Base-by-base conservation (phyloP, 2,329 filamentous ascomycete genomes). In the Ceratocystiopsis minuta region DNA sequence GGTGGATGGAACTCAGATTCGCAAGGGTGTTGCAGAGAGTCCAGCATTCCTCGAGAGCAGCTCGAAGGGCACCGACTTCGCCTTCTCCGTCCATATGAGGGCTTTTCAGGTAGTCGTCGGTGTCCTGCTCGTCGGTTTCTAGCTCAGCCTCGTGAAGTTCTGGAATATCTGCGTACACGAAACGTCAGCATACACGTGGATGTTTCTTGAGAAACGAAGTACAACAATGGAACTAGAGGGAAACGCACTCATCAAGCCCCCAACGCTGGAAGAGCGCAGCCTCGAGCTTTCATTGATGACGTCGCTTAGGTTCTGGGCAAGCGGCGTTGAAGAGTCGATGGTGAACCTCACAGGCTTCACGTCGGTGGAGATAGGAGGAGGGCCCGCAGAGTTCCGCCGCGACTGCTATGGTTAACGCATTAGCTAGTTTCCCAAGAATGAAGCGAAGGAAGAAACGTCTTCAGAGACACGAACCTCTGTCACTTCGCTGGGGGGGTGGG, bases 21-120 rank as follows among this genome's bases (percentile, higher is more conserved):
- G 85, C 84, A 31, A 95, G 64, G 0, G 86, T 93, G 54, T 94
- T 95, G 63, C 87, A 95, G 14, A 95, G 64, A 0, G 80, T 92
- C 87, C 87, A 95, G 59, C 86, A 94, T 61, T 94, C 84, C 47
- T 80, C 75, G 15, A 95, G 66, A 3, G 86, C 84, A 28, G 74
- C 75, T 47, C 74, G 75, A n/a, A 94, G 63, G 9, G 80, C 78
- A 20, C 61, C 64, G 18, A 83, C 64, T 52, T 85, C 78, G 40
- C 67, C 65, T n/a, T 70, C 65, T 43, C 56, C 60, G 35, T 56
- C 58, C 33, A 57, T 54, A 15, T 55, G 58, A 31, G 60, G 60
- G 10, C 59, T 59, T 39, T 61, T 59, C 36, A 68, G 68, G 6
- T 54, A 52, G 39, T 55, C 54, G 18, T 68, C 67, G 37, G 72